Evolutionary conservation across 345 rosid species (phyloP), one percentile per base, ranked within the genome.

Genomic region (Streptanthus diversifolius): DNA sequence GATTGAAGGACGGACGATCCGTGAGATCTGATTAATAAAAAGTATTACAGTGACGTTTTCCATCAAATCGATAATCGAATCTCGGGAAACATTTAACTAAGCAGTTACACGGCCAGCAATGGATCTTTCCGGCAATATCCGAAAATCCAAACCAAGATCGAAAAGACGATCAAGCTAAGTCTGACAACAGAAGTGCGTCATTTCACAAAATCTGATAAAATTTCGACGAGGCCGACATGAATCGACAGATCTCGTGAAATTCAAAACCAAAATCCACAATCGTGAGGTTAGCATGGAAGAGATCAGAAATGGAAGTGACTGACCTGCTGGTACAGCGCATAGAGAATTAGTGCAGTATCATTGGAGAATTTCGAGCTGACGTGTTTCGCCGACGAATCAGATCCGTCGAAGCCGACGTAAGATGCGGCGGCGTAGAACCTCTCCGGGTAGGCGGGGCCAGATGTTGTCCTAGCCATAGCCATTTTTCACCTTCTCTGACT

Each of bases 371-470:
- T 93, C 63, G 95, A 85, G 81, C 85, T 63, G 75, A 93, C 75
- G 33, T 65, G 77, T 70, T 80, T 79, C 75, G 74, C 63, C 77
- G 85, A 37, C 37, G 96, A 73, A 77, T 74, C 73, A 80, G 97
- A 91, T 91, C 97, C 96, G 30, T 87, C 93, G 79, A 93, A 82
- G 39, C 98, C 98, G 65, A 86, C 95, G 71, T 70, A 93, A 8
- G 96, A 63, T 27, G 97, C 90, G n/a, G 99, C 99, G 4, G 97
- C 92, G 69, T 85, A 95, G 84, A 95, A 95, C 33, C 98, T 86
- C 76, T 92, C 97, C 24, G 98, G 98, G 80, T 90, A 93, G 48
- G 98, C 92, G 77, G 90, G 96, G 80, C 97, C 96, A 66, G 98
- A 87, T 85, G 85, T 88, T 66, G 85, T 89, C 80, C 98, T 87